Base-by-base conservation (phyloP, 2,329 filamentous ascomycete species). In the Leptographium radiaticola region DNA sequence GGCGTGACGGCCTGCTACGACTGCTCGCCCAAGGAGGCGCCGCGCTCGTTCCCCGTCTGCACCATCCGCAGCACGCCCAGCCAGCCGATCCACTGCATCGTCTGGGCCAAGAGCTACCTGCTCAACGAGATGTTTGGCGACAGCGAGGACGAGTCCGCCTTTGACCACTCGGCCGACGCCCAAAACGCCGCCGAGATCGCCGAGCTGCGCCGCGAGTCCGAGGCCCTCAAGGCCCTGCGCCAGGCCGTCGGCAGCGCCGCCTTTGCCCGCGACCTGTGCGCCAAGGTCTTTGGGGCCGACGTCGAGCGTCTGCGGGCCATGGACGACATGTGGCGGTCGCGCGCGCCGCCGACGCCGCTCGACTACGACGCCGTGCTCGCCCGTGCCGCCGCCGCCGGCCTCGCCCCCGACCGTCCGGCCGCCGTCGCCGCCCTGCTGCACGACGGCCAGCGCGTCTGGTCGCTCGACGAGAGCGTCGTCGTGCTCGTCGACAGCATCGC, bases 21-120 rank as follows among this genome's bases (percentile, higher is more conserved):
- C 65, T 98, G 93, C 71, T 86, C 83, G 15, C 79, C 83, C 2
- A 98, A 98, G 68, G 86, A 91, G 57, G 82, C 86, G 2, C 91
- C 91, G 7, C 97, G 95, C 67, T 86, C 86, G 1, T 97, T 94
- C 64, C 90, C 93, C 2, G 90, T 97, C 44, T 98, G 93, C 71
- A 98, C 93, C 1, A 97, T 98, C 62, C 82, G 93, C 66, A 96
- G 89, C 67, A 98, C 90, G 0, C 93, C 93, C 0, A 95, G 87
- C 59, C 91, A 97, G 63, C 88, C 91, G 0, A 97, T 98, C 45
- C 93, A 98, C 70, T 97, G 93, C 71, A 98, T 98, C 57, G 91
- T 98, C 2, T 98, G 93, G 93, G 91, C 81, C 20, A 98, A 97
- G 71, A 95, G 89, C 66, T 98, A 97, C 67, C 76, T 98, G 10